Percentiles rank a stretch among this genome's conserved stretches.
These are phyloP conservation scores for Tylopilus sp. DNA, from an alignment of 768 basidiomycete species.

Conservation along the genomic window DNA sequence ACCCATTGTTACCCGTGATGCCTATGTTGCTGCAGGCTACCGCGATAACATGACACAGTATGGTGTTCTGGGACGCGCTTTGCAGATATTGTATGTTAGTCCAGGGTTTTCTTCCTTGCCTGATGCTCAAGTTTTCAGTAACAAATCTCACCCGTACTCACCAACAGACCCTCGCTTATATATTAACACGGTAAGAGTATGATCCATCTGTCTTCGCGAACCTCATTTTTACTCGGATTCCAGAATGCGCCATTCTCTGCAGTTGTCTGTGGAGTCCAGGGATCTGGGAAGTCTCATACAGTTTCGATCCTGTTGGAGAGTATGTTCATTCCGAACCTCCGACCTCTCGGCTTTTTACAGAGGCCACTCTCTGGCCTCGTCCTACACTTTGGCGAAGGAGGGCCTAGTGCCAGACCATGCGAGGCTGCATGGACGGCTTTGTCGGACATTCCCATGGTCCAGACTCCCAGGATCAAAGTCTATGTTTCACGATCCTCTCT, in stretches of 20 bases:
- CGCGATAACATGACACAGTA: constrained; percentile 47
- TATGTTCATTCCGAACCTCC: constrained; percentile 57
- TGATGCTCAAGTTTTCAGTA: constrained; percentile 16
- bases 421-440: constrained; percentile 63
- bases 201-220: neutral
- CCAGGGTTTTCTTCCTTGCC: neutral
- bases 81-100: constrained; percentile 43
- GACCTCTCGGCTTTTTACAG: constrained; percentile 46
- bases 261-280: constrained; percentile 74
- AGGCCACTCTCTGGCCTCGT: constrained; percentile 62
- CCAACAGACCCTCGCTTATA: constrained; percentile 55
- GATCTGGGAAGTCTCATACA: constrained; percentile 73
- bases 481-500: constrained; percentile 62
- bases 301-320: constrained; percentile 66
- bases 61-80: constrained; percentile 53
- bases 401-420: constrained; percentile 50
- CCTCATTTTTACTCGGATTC: neutral
- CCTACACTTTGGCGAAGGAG: constrained; percentile 69
- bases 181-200: constrained; percentile 55
- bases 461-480: constrained; percentile 39
- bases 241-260: constrained; percentile 76
- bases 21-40: constrained; percentile 36
- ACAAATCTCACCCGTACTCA: constrained; percentile 26
- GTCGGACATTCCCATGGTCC: constrained; percentile 32
- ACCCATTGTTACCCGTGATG: constrained; percentile 52